Evolutionary conservation across 2,329 filamentous ascomycete genomes (phyloP), one percentile per base, ranked within the genome.

Genomic region (Coleophoma cylindrospora): DNA sequence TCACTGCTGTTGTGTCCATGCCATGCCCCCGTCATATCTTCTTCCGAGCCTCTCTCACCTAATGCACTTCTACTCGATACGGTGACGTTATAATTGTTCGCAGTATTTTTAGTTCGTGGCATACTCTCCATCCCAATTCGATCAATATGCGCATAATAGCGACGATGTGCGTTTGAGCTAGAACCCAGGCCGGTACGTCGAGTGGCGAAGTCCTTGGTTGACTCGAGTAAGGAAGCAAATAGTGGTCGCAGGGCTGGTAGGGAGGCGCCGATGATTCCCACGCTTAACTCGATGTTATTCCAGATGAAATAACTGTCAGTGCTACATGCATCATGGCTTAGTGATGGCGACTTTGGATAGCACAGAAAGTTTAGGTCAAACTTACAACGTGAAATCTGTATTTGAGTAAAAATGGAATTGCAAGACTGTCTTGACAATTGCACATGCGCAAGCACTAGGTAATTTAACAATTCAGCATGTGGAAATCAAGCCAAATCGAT

Each of bases 241-340:
- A 68, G 58, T 3, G 71, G 71, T 13, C 70, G 66, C 32, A 76
- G 64, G 12, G 72, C 68, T 1, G 71, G 71, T 0, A 74, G 57
- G 0, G 66, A 72, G 5, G 70, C 69, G 2, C 71, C 71, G 2
- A 73, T 61, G 41, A 74, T 71, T 3, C 70, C 72, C 7, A 73
- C 58, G 43, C 68, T 68, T 22, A 75, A 64, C 51, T 75, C 71
- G 47, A 74, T 66, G 51, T 66, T 68, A 54, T 70, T 69, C 71
- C 71, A 74, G 12, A 74, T 62, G 38, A 68, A 69, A 58, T 73
- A 74, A 4, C 58, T 57, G 53, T 61, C 56, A 12, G 53, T 47
- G 22, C 54, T 51, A 5, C n/a, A 19, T 19, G 19, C 2, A 19
- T 19, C 19, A 19, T 19, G 19, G 19, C 19, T 19, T 19, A 19